phyloP scores from a whole-genome alignment of 768 basidiomycete genomes.

The Suillus alpinus region DNA sequence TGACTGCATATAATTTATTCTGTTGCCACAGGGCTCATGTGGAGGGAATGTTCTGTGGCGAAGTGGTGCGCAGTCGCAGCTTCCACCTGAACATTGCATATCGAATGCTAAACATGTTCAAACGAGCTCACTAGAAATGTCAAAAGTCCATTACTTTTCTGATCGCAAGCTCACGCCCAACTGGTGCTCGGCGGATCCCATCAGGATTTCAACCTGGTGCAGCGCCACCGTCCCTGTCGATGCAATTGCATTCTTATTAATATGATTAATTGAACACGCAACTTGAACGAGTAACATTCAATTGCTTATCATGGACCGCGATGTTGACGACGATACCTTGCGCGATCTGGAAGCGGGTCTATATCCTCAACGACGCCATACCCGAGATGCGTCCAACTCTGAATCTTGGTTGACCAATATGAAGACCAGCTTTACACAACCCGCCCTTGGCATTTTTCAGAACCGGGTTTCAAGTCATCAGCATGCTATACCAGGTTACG shows the following conservation, averaged over 20 bases:
- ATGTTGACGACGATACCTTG: neutral
- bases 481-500: neutral
- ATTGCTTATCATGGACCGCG: neutral
- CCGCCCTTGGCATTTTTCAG: neutral
- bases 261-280: neutral
- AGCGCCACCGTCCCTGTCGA: neutral
- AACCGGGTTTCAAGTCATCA: neutral
- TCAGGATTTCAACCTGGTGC: neutral
- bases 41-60: neutral
- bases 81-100: neutral
- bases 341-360: conserved; percentile 3
- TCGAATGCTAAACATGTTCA: neutral
- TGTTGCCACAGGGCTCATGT: neutral
- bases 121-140: neutral
- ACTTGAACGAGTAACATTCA: neutral
- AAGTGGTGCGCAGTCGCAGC: neutral
- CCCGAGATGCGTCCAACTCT: neutral
- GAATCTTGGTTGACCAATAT: neutral
- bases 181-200: neutral
- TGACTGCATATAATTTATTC: neutral
- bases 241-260: neutral
- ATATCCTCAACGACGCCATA: neutral
- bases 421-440: neutral
- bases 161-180: neutral
- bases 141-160: neutral